Base-by-base conservation (phyloP, 2,329 filamentous ascomycete species). In the Stagonosporopsis cucurbitacearum region DNA sequence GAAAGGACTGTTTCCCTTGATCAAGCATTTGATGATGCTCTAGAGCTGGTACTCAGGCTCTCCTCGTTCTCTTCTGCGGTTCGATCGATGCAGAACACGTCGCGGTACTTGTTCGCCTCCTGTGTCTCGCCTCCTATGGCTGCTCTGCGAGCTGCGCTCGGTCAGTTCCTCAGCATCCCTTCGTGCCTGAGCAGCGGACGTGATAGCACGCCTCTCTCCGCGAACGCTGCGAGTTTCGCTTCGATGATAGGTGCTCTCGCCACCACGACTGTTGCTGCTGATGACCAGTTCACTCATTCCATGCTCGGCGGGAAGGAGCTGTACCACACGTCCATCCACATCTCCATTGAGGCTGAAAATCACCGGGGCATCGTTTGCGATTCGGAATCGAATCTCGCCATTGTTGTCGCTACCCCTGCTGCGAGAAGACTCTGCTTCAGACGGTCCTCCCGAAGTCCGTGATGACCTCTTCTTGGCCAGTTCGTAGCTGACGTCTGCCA, bases 271-370 rank as follows among this genome's bases (percentile, higher is more conserved):
- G n/a, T 62, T 51, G 44, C 58, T 57, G 45, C 68, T 68, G 39
- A 75, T 75, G 50, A 75, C 70, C 30, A 76, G 59, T 30, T 75
- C 73, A 28, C 70, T 71, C 69, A 73, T 74, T 15, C 73, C 72
- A 40, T 70, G 65, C 41, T 73, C 73, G 8, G 17, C 20, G 33
- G 71, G 72, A 22, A 70, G 59, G 36, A 76, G 55, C n/a, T 66
- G 66, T 23, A 76, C 59, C 9, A 65, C 73, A 45, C 74, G 73
- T 13, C 72, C 73, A 48, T 75, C 72, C 69, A 74, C 75, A 28
- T 75, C 72, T 26, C 74, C 74, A 35, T 69, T 70, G 50, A 76
- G 68, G 19, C 69, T 67, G 32, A 76, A 62, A 35, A 65, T 73
- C 30, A 74, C 61, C 26, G 68, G 67, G 20, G 68, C 66, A 23